Evolutionary conservation across 768 basidiomycete genomes (phyloP).

Genomic region (Leccinum truebloodii): DNA sequence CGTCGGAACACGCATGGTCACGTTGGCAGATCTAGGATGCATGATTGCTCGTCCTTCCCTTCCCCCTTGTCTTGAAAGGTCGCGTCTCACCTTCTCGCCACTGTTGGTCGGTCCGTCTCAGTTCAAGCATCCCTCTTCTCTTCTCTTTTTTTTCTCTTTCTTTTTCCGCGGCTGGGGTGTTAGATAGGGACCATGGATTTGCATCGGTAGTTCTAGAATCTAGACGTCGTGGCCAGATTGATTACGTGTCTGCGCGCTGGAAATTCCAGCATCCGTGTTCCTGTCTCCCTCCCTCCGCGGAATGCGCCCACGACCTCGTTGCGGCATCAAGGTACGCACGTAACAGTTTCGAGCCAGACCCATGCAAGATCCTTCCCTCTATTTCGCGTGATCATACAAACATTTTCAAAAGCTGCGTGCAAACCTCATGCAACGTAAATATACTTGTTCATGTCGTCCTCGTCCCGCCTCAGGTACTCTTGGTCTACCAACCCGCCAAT

Average conservation of each 20-base stretch:
- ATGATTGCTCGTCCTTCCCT: too few species aligned
- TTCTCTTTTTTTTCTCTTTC: background rate
- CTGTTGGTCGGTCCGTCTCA: background rate
- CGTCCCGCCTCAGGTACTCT: slow-evolving; percentile 82
- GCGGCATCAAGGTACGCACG: background rate
- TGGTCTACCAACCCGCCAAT: slow-evolving; percentile 81
- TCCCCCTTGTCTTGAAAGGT: background rate
- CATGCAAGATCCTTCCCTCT: background rate
- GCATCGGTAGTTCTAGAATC: background rate
- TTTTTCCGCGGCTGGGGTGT: background rate
- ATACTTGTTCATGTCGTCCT: slow-evolving; percentile 68
- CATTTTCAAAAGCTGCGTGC: too few species aligned
- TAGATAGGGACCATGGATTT: background rate
- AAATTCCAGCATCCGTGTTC: background rate
- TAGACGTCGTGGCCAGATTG: background rate
- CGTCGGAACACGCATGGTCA: too few species aligned
- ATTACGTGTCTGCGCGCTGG: background rate
- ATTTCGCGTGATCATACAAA: background rate
- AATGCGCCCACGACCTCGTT: background rate
- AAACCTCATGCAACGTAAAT: slow-evolving; percentile 69
- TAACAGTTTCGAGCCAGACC: background rate
- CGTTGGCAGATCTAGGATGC: background rate
- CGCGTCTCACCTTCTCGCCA: background rate
- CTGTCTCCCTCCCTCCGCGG: background rate
- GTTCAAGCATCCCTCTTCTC: background rate